Evolutionary conservation across 345 rosid species (phyloP).

Genomic region (Lumnitzera racemosa): DNA sequence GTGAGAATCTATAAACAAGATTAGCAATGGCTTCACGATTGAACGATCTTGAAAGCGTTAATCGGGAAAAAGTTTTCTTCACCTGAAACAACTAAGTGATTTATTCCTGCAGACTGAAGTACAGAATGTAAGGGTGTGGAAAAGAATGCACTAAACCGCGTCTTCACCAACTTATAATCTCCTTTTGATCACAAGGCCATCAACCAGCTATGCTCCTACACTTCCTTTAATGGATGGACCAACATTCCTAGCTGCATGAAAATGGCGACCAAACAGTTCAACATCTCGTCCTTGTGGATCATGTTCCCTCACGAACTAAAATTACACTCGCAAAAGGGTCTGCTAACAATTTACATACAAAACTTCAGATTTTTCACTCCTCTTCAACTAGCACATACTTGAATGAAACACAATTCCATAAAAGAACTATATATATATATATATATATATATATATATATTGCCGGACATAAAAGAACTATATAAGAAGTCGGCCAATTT

Average conservation of each 20-base stretch:
- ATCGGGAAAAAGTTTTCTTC: conserved; percentile 9
- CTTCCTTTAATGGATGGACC: conserved; percentile 59
- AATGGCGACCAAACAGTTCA: conserved; percentile 59
- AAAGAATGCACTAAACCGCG: conserved; percentile 83
- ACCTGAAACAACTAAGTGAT: conserved; percentile 54
- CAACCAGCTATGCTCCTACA: conserved; percentile 54
- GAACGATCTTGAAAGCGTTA: too few relatives aligned
- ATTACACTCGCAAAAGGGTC: neutral
- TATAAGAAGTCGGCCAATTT: too few relatives aligned
- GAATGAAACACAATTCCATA: too few relatives aligned
- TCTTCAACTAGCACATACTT: too few relatives aligned
- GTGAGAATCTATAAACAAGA: too few relatives aligned
- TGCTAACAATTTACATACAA: too few relatives aligned
- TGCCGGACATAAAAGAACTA: too few relatives aligned
- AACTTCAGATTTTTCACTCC: too few relatives aligned
- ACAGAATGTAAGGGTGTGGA: conserved; percentile 62
- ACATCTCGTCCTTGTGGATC: conserved; percentile 77
- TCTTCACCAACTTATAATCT: conserved; percentile 83
- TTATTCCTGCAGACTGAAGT: conserved; percentile 43
- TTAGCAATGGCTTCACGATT: too few relatives aligned
- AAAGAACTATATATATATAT: too few relatives aligned
- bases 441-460: too few relatives aligned
- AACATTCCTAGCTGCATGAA: conserved; percentile 37
- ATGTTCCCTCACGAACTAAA: conserved; percentile 74
- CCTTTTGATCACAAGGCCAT: conserved; percentile 62